phyloP scores from a whole-genome alignment of 371 early-diverging fungal species.

The Lichtheimia ornata region DNA sequence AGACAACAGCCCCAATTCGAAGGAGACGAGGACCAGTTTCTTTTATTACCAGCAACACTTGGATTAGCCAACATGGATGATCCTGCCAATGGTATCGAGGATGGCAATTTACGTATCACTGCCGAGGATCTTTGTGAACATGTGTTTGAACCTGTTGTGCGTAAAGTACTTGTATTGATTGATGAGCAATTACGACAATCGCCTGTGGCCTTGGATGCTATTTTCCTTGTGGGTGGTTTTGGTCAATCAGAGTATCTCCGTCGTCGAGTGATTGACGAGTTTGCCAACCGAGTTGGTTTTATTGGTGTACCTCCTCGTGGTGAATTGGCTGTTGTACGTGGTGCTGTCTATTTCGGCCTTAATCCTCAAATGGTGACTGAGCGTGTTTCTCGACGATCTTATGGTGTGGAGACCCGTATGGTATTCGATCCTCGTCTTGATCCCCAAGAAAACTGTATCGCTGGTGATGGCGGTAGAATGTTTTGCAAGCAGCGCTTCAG shows the following conservation, averaged over 20 bases:
- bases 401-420: slow-evolving; percentile 67
- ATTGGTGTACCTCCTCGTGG: slow-evolving; percentile 58
- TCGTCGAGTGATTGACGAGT: slow-evolving; percentile 44
- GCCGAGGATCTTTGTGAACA: slow-evolving; percentile 49
- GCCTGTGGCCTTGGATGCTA: slow-evolving; percentile 41
- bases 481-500: slow-evolving; percentile 62
- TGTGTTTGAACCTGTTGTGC: slow-evolving; percentile 61
- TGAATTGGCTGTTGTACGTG: slow-evolving; percentile 53
- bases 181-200: slow-evolving; percentile 54
- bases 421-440: slow-evolving; percentile 56
- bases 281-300: slow-evolving; percentile 44
- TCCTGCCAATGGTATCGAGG: slow-evolving; percentile 59
- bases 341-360: slow-evolving; percentile 58
- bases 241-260: slow-evolving; percentile 60
- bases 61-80: slow-evolving; percentile 55
- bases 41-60: slow-evolving; percentile 50
- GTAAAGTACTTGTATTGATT: slow-evolving; percentile 48
- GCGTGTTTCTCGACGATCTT: slow-evolving; percentile 61
- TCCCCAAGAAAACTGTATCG: slow-evolving; percentile 59
- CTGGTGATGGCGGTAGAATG: slow-evolving; percentile 45
- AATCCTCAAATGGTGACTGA: slow-evolving; percentile 57
- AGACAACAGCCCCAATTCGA: slow-evolving; percentile 53
- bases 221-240: slow-evolving; percentile 63
- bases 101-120: slow-evolving; percentile 52
- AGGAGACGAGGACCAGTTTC: slow-evolving; percentile 58